Evolutionary conservation across 75 land plant species (phyloP), one percentile per base, ranked within the genome.

Genomic region (Selaginella moellendorffii): DNA sequence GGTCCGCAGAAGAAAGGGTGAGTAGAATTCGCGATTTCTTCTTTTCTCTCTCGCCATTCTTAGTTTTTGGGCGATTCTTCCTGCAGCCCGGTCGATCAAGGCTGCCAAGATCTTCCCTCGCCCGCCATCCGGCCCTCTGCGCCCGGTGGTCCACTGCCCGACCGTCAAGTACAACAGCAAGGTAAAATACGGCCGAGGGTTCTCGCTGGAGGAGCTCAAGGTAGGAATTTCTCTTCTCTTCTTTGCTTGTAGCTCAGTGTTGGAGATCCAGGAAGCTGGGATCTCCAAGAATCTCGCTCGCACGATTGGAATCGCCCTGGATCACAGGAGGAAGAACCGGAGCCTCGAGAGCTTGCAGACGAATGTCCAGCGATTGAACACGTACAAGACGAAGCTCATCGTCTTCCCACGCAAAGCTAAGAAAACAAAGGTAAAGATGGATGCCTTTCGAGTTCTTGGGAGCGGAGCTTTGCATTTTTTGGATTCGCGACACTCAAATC

Each of bases 341-440:
- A 83, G 84, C 26, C 30, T 86, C 22, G 90, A 86, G 74, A 70
- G 85, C 42, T 76, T 85, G 18, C 88, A 85, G 52, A 71, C 77
- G 25, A 85, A 85, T 76, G 88, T 85, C 9, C 78, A 77, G 54
- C 69, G 88, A 42, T 69, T 85, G 56, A 82, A 85, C 64, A 83
- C 85, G 5, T 85, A 85, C 77, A 80, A 80, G 68, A 85, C 85
- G 5, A 85, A 85, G 68, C 31, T 85, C 65, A 81, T 85, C 67
- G 80, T 85, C 31, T 85, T 85, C 79, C 88, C 86, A 69, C 69
- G 85, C 61, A 72, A 76, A 26, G 66, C 88, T 30, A 60, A 76
- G 28, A 82, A 80, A 62, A 27, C 63, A 5, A 85, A 85, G 88
- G 85, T 85, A n/a, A n/a, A 1, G 24, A 20, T 31, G 1, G 8